Evolutionary conservation across 345 rosid genomes (phyloP).

Genomic region (Sisymbrium altissimum): DNA sequence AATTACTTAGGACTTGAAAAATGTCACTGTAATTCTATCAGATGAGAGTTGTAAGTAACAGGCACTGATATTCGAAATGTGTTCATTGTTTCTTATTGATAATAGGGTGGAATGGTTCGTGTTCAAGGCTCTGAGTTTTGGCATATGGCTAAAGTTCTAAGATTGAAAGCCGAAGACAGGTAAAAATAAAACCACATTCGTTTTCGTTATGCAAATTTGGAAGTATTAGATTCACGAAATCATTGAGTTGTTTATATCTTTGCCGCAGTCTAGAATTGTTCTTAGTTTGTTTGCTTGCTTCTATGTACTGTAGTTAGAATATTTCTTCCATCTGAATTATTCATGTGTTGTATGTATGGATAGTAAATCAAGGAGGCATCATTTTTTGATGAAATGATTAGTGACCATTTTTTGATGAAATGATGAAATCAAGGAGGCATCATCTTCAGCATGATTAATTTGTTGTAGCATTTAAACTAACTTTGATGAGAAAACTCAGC

Average conservation of each 20-base stretch:
- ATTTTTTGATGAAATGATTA: not conserved
- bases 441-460: slow-evolving; percentile 6
- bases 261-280: not conserved
- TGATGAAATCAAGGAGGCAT: too few species aligned
- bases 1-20: not conserved
- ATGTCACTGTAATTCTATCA: not conserved
- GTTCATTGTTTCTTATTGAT: too few species aligned
- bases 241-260: not conserved
- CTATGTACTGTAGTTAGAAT: not conserved
- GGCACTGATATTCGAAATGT: not conserved
- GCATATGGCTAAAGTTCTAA: slow-evolving; percentile 79
- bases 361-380: not conserved
- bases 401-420: slow-evolving; percentile 7
- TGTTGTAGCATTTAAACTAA: not conserved
- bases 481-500: not conserved
- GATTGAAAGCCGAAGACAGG: slow-evolving; percentile 59
- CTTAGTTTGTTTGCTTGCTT: not conserved
- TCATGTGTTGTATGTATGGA: not conserved
- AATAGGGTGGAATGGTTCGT: slow-evolving; percentile 69
- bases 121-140: slow-evolving; percentile 83
- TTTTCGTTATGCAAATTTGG: not conserved
- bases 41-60: not conserved
- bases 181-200: slow-evolving; percentile 14
- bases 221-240: not conserved
- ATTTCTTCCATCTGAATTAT: not conserved